Evolutionary conservation across 1,139 yeast genomes (phyloP), one percentile per base, ranked within the genome.

Genomic region (Lodderomyces jiufengensis): DNA sequence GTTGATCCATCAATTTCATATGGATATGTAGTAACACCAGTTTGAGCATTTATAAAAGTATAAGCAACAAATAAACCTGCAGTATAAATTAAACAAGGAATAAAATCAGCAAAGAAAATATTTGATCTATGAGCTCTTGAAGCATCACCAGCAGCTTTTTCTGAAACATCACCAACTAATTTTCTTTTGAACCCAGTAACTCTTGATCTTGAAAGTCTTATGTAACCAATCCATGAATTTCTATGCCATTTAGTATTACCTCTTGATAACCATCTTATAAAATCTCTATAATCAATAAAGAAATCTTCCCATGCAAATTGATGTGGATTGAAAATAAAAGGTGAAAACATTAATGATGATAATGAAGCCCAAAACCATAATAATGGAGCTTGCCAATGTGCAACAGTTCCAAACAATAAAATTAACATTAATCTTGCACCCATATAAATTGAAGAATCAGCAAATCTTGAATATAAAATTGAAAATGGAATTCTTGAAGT

Each of bases 201-300:
- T 70, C 97, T 85, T 32, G 98, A 87, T 77, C 99, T 84, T 13
- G 95, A 79, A 69, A 90, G 77, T 67, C 97, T 83, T 46, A 90
- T 85, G 63, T 88, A 92, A 46, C 97, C 98, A 61, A 94, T 90
- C 99, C 99, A 92, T 11, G 98, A 94, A 73, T 92, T 92, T 74
- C 95, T 84, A 70, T 94, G 98, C 92, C 96, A 92, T 66, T 90
- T 87, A 56, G 94, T 84, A 72, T 94, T 94, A 78, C 98, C 98
- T 71, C 98, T 85, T 22, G 96, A 86, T 63, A 92, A 71, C 99
- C 99, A 92, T 71, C 98, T 83, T 57, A 94, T 86, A 66, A 80
- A 92, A 63, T 92, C 98, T 67, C 98, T 85, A 80, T 94, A 92
- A 64, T 92, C 99, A 66, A 92, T 84, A 67, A 94, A 92, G 79